Base-by-base conservation (phyloP, 2,329 filamentous ascomycete genomes). In the Fusarium euwallaceae region DNA sequence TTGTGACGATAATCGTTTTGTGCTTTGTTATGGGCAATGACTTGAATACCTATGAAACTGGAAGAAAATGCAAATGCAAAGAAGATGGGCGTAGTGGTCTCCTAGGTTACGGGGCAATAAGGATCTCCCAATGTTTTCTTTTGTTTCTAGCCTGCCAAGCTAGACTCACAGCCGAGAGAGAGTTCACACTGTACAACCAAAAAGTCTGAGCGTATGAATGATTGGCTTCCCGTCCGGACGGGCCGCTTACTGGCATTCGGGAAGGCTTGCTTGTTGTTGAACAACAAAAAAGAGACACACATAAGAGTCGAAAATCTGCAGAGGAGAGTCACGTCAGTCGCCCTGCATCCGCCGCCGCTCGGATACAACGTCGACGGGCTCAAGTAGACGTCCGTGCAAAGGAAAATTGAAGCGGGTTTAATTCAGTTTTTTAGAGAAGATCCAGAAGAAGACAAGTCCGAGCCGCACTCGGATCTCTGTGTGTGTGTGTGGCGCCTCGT, bases 221-320 rank as follows among this genome's bases (percentile, higher is more conserved):
- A 75, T 74, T 76, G 73, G 73, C 73, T 74, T 75, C 73, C 73
- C 70, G 70, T 48, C 56, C 59, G 64, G 64, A 71, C 73, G 73
- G 73, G 73, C 73, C 73, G 73, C 41, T 69, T 22, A 6, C 67
- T 74, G 67, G 65, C 73, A 76, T 71, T 73, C 63, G 63, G 55
- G 32, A 60, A 53, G 45, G 53, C 70, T 68, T 71, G 53, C 70
- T 68, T 71, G 20, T 60, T 68, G 45, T 20, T 60, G 51, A 45
- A 37, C 29, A 36, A 39, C 14, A 64, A 16, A 6, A 43, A 61
- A 60, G 62, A 24, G 7, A 48, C 22, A 48, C 43, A 27, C 17
- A 32, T 43, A 29, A 29, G 29, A 29, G 29, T 59, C 48, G 12
- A 34, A 53, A 45, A 34, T 36, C 34, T 63, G 22, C 51, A 65